Base-by-base conservation (phyloP, 2,329 filamentous ascomycete genomes). In the Monosporascus cannonballus region DNA sequence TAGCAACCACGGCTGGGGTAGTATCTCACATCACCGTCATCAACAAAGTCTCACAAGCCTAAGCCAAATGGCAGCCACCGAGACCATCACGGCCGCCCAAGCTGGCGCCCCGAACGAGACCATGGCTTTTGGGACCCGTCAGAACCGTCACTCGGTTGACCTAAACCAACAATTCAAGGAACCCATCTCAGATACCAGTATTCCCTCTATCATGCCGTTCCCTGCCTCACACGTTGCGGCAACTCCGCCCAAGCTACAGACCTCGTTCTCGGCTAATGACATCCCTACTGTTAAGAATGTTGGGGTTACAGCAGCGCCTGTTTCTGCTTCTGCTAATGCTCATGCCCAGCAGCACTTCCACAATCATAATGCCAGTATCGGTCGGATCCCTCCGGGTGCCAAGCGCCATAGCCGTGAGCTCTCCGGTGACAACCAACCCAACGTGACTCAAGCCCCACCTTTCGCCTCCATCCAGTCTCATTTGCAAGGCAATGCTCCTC, bases 261-360 rank as follows among this genome's bases (percentile, higher is more conserved):
- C 88, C 45, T 96, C 93, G 0, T 96, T 89, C 73, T 96, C 94
- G 9, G 85, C 90, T 51, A 94, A 88, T 69, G 92, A 97, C 64
- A 79, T 96, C 20, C 89, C 91, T 4, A 95, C 91, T 7, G 76
- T 91, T 64, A 96, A 94, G 79, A 86, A 78, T 59, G 76, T 80
- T 51, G 79, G 80, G 51, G 77, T 73, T 47, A 70, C 76, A 48
- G 73, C 78, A 47, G 65, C 69, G 51, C 65, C 72, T 51, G 68
- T 69, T 36, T 67, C 62, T 8, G 56, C 67, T 63, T 79, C 75
- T 56, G 73, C 76, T 54, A 82, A 82, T 67, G 80, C 79, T 55
- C 80, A 84, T 61, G 80, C 80, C 3, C 79, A 83, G 69, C 79
- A 83, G 69, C 80, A 83, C 59, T 78, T 84, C 50, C 88, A 89